phyloP scores from a whole-genome alignment of 179 eudicot species.

The Beta corolliflora region DNA sequence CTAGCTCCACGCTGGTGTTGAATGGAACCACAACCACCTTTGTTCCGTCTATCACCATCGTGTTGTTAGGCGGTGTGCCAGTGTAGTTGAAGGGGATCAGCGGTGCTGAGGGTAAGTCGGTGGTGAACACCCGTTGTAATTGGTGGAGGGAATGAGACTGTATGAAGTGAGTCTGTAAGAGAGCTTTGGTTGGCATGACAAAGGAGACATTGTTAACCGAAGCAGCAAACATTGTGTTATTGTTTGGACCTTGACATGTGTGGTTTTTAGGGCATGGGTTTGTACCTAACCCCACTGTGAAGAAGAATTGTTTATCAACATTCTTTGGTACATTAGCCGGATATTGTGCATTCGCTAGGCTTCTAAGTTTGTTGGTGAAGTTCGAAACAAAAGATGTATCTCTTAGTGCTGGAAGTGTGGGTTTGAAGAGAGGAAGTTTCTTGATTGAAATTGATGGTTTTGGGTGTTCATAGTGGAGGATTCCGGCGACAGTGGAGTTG shows the following conservation, averaged over 20 bases:
- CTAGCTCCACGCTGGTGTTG: conserved; percentile 41
- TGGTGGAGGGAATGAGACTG: conserved; percentile 27
- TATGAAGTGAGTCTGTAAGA: conserved; percentile 32
- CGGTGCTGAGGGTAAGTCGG: conserved; percentile 30
- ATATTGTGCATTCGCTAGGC: conserved; percentile 36
- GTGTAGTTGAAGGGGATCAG: conserved; percentile 39
- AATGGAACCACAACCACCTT: conserved; percentile 39
- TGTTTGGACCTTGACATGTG: conserved; percentile 40
- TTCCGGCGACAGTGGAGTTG: conserved; percentile 38
- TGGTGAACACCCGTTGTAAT: conserved; percentile 22
- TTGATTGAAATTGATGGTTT: conserved; percentile 7
- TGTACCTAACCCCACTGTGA: conserved; percentile 44
- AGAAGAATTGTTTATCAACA: conserved; percentile 37
- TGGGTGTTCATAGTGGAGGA: conserved; percentile 34
- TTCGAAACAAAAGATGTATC: conserved; percentile 35
- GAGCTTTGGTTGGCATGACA: conserved; percentile 40
- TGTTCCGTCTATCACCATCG: conserved; percentile 40
- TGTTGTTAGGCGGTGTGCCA: conserved; percentile 45
- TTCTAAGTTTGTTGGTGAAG: conserved; percentile 34
- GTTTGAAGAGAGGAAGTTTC: conserved; percentile 29
- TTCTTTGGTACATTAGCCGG: conserved; percentile 40
- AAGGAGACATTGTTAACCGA: conserved; percentile 40
- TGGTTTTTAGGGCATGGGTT: conserved; percentile 36
- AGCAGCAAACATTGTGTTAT: conserved; percentile 38
- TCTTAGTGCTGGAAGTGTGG: conserved; percentile 27